Evolutionary conservation across 2,329 filamentous ascomycete genomes (phyloP).

Genomic region (Claviceps africana): DNA sequence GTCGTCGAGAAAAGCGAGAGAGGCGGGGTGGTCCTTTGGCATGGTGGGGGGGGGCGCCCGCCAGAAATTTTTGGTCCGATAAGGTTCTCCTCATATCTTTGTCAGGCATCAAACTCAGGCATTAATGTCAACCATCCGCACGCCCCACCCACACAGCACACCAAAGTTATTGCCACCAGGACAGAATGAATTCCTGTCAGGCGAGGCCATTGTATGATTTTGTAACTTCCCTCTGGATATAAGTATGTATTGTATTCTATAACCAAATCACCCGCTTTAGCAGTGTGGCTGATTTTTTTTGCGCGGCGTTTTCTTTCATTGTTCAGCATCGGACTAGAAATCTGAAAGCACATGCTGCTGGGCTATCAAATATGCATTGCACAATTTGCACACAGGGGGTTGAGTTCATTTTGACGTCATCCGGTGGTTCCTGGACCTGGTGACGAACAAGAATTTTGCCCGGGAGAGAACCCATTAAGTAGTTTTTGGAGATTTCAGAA

Average conservation of each 20-base stretch:
- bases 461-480: too few relatives aligned
- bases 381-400: not conserved
- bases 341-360: too few relatives aligned
- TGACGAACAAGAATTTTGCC: too few relatives aligned
- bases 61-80: conserved; percentile 22
- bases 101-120: conserved; percentile 25
- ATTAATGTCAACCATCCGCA: conserved; percentile 3
- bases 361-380: too few relatives aligned
- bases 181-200: not conserved
- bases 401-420: conserved; percentile 2
- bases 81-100: conserved; percentile 5
- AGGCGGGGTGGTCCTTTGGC: conserved; percentile 27
- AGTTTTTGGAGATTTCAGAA: too few relatives aligned
- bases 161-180: not conserved
- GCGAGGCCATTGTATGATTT: too few relatives aligned
- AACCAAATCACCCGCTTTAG: too few relatives aligned
- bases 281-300: too few relatives aligned
- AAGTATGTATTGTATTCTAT: too few relatives aligned
- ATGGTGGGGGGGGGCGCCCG: conserved; percentile 22
- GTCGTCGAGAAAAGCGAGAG: conserved; percentile 10
- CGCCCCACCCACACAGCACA: not conserved
- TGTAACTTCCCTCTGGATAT: too few relatives aligned
- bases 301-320: not conserved
- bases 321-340: too few relatives aligned
- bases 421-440: not conserved